Evolutionary conservation across 441 rosid genomes (phyloP).

Genomic region (Raphanus hybrid): DNA sequence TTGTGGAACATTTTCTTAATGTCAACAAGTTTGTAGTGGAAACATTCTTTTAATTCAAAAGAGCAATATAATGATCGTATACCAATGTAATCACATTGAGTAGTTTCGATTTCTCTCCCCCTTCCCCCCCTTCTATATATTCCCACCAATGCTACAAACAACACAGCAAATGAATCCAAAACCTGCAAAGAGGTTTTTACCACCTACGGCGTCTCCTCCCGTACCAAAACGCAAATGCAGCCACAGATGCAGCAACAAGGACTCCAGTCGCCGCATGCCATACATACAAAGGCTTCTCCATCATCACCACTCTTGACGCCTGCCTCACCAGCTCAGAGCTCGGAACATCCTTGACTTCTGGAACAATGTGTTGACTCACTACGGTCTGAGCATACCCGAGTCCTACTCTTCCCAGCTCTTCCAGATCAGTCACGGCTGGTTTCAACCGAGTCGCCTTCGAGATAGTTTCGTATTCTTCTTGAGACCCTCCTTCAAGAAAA

Average conservation of each 20-base stretch:
- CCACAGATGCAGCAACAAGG: constrained; percentile 73
- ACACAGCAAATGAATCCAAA: constrained; percentile 30
- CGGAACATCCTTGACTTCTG: constrained; percentile 36
- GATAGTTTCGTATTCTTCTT: constrained; percentile 87
- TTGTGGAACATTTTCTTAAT: neutral
- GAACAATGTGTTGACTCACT: constrained; percentile 47
- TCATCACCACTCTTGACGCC: constrained; percentile 23
- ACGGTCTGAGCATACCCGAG: constrained; percentile 62
- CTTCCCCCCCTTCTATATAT: constrained; percentile 18
- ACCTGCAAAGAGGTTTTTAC: constrained; percentile 42
- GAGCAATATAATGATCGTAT: constrained; percentile 37
- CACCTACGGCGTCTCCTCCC: constrained; percentile 88
- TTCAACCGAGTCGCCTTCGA: constrained; percentile 68
- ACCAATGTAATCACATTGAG: constrained; percentile 39
- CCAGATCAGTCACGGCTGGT: constrained; percentile 60
- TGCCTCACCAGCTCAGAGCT: constrained; percentile 43
- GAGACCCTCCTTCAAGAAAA: constrained; percentile 95
- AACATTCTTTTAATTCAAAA: constrained; percentile 16
- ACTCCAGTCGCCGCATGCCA: constrained; percentile 83
- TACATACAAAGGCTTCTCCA: constrained; percentile 56
- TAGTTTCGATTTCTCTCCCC: constrained; percentile 20
- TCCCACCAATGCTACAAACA: constrained; percentile 45
- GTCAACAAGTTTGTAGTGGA: constrained; percentile 21
- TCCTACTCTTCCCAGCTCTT: constrained; percentile 69
- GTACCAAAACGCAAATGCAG: constrained; percentile 89